Evolutionary conservation across 2,329 filamentous ascomycete genomes (phyloP), one percentile per base, ranked within the genome.

Genomic region (Fonsecaea nubica): DNA sequence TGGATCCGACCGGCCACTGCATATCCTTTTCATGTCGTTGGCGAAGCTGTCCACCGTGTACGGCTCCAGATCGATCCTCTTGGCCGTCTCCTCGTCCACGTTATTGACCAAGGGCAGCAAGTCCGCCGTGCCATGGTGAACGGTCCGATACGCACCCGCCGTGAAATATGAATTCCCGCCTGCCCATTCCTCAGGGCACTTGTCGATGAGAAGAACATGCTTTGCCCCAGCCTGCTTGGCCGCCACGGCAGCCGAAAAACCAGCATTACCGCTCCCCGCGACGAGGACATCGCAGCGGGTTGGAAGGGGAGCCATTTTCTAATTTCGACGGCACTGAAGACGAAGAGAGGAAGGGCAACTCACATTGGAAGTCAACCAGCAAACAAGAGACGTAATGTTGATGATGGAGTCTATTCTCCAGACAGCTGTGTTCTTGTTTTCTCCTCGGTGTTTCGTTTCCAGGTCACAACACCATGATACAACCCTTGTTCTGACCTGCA

Each of bases 91-190:
- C 13, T 62, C 59, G 25, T 81, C 75, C 1, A 87, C 83, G 68
- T 90, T 90, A 73, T 86, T 86, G 56, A 90, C 86, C 3, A 90
- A 72, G 0, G 87, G 86, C 0, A 89, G 76, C 0, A 91, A 71
- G 71, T 90, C 87, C 0, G 73, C 10, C 0, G 88, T 77, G 0
- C 88, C 88, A 6, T 73, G 63, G 72, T 89, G 86, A 1, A 79
- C 82, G 1, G 83, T 86, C 6, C 89, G 84, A 73, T 85, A 89
- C 1, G 87, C 87, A 1, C 87, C 88, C 0, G 88, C 88, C 0
- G 88, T 90, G 77, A 89, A 90, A 72, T 84, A 89, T 0, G 82
- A 82, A 72, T 90, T 90, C 0, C 88, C 88, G 12, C 88, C 88
- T 0, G 83, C 85, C 84, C 86, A 89, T 4, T 80, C 75, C 61